Percentiles rank a stretch among this genome's conserved stretches.
phyloP scores from a whole-genome alignment of 2,329 filamentous ascomycete species.

The Boeremia exigua region DNA sequence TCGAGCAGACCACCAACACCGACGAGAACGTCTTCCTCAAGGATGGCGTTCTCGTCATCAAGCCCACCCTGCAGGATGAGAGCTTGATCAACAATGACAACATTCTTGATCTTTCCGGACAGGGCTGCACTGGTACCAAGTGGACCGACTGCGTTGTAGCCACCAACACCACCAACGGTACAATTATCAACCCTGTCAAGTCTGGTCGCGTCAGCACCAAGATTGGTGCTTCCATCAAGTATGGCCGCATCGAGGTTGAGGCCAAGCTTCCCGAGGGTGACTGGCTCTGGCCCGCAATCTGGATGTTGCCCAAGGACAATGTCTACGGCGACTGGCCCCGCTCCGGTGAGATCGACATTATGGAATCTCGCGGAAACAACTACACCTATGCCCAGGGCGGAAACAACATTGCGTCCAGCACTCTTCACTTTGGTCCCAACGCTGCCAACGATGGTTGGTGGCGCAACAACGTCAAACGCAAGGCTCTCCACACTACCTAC shows the following conservation, averaged over 20 bases:
- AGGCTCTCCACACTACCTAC: constrained; percentile 77
- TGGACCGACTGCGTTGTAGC: constrained; percentile 68
- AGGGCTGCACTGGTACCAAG: constrained; percentile 70
- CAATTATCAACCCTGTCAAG: constrained; percentile 76
- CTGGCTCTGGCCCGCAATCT: constrained; percentile 93
- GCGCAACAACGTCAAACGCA: constrained; percentile 79
- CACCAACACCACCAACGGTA: constrained; percentile 79
- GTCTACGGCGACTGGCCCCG: constrained; percentile 79
- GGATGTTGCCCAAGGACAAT: constrained; percentile 79
- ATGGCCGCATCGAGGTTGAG: constrained; percentile 79
- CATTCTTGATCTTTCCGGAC: constrained; percentile 69
- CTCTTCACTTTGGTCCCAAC: constrained; percentile 83
- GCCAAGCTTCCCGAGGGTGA: constrained; percentile 79
- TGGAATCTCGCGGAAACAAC: constrained; percentile 83
- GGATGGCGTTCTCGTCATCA: constrained; percentile 73
- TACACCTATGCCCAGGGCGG: constrained; percentile 76
- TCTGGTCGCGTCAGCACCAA: constrained; percentile 81
- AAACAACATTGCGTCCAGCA: constrained; percentile 79
- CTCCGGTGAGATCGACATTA: constrained; percentile 84
- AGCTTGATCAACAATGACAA: constrained; percentile 69
- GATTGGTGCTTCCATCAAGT: constrained; percentile 73
- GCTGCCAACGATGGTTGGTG: constrained; percentile 77
- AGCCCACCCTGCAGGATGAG: constrained; percentile 76
- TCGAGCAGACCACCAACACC: constrained; percentile 74
- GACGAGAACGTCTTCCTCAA: constrained; percentile 78